Conservation (phyloP, 2,329 filamentous ascomycete genomes). For the Ramichloridium luteum region DNA sequence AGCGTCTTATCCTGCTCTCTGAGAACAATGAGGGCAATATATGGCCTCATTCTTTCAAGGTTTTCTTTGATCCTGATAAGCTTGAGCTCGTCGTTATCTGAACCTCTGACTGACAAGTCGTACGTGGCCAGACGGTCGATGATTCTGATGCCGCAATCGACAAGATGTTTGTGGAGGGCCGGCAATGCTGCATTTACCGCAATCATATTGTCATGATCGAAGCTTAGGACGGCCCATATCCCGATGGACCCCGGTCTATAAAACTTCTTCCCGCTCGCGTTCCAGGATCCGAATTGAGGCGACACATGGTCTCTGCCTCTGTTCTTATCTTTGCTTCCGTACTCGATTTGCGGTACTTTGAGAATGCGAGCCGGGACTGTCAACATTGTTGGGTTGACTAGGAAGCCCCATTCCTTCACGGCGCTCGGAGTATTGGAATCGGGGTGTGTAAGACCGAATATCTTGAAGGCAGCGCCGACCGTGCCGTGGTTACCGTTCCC, state of each 20-base stretch:
- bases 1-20: slow-evolving; percentile 38
- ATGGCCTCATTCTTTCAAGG: slow-evolving; percentile 6
- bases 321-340: slow-evolving; percentile 29
- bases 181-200: not conserved
- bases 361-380: slow-evolving; percentile 64
- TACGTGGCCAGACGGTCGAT: slow-evolving; percentile 7
- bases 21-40: slow-evolving; percentile 52
- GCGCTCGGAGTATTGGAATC: slow-evolving; percentile 8
- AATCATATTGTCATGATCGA: too few relatives aligned
- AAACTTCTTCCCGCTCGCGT: slow-evolving; percentile 39
- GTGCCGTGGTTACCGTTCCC: slow-evolving; percentile 20
- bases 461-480: slow-evolving; percentile 38
- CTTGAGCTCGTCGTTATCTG: slow-evolving; percentile 14
- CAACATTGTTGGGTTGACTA: slow-evolving; percentile 49
- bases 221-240: slow-evolving; percentile 32
- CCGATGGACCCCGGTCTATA: slow-evolving; percentile 38
- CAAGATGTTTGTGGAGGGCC: not conserved
- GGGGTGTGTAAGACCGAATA: slow-evolving; percentile 40
- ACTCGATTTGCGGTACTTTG: slow-evolving; percentile 46
- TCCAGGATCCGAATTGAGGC: slow-evolving; percentile 21
- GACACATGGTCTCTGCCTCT: too few relatives aligned
- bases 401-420: slow-evolving; percentile 47
- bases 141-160: slow-evolving; percentile 20
- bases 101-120: too few relatives aligned
- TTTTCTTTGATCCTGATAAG: too few relatives aligned